These are phyloP conservation scores for Selaginella moellendorffii DNA, from an alignment of 75 land plant species.

Conservation along the genomic window DNA sequence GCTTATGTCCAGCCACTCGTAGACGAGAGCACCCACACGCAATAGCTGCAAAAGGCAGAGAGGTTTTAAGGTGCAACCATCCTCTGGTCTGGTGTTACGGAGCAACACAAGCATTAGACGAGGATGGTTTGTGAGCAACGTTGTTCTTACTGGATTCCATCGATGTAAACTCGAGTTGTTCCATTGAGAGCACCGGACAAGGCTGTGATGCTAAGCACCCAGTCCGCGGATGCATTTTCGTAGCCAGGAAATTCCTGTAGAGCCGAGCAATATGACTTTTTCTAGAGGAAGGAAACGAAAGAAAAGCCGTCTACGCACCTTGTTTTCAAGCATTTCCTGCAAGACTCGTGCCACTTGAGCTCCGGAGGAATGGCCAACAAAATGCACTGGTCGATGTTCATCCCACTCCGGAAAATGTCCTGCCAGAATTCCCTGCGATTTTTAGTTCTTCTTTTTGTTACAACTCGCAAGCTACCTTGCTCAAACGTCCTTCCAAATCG, in stretches of 20 bases:
- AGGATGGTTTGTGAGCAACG: not conserved
- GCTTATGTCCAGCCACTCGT: conserved; percentile 81
- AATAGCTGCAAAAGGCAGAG: conserved; percentile 66
- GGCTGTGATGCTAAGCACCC: conserved; percentile 83
- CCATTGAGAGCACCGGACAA: conserved; percentile 93
- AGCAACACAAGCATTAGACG: not conserved
- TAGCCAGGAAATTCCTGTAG: conserved; percentile 63
- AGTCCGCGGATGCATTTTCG: conserved; percentile 56
- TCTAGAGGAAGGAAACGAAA: too few relatives aligned
- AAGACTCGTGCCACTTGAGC: conserved; percentile 77
- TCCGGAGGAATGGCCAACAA: conserved; percentile 95
- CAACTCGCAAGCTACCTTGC: too few relatives aligned
- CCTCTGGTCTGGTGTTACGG: conserved; percentile 50
- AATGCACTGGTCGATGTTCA: conserved; percentile 80
- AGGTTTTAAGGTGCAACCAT: conserved; percentile 55
- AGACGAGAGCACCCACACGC: conserved; percentile 52
- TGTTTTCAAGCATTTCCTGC: conserved; percentile 86
- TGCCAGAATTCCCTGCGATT: too few relatives aligned
- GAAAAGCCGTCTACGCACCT: too few relatives aligned
- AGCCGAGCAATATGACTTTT: not conserved
- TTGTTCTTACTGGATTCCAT: conserved; percentile 80
- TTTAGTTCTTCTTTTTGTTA: too few relatives aligned
- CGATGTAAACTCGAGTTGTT: conserved; percentile 75
- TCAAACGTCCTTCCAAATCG: conserved; percentile 59
- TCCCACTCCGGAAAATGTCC: conserved; percentile 87